Percentiles rank a stretch among this genome's conserved stretches.
phyloP scores from a whole-genome alignment of 2,329 filamentous ascomycete genomes.

The Epichloe glyceriae region DNA sequence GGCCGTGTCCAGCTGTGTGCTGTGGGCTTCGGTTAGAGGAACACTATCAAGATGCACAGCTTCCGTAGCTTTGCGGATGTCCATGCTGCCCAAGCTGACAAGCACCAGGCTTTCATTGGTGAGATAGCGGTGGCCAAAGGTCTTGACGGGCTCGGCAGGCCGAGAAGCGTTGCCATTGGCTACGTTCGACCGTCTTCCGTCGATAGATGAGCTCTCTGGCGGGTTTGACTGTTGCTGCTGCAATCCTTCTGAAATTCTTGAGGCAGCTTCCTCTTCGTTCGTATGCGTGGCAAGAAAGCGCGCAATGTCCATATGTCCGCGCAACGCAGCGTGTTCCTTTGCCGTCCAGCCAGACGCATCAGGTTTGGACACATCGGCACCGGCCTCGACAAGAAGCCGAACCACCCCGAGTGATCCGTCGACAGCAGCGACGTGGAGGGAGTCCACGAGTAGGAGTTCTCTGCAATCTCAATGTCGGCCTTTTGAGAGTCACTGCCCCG shows the following conservation, averaged over 20 bases:
- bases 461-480: slow-evolving; percentile 61
- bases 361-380: slow-evolving; percentile 57
- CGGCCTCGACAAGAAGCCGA: slow-evolving; percentile 63
- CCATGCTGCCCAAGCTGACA: slow-evolving; percentile 90
- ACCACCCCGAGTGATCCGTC: slow-evolving; percentile 71
- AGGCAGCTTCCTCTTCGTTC: slow-evolving; percentile 17
- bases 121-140: slow-evolving; percentile 91
- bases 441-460: slow-evolving; percentile 86
- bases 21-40: slow-evolving; percentile 75
- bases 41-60: slow-evolving; percentile 82
- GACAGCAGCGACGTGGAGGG: slow-evolving; percentile 83
- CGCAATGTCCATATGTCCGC: slow-evolving; percentile 78
- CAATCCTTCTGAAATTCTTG: slow-evolving; percentile 10
- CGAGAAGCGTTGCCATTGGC: slow-evolving; percentile 30
- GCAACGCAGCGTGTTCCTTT: slow-evolving; percentile 79
- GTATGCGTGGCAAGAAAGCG: slow-evolving; percentile 47
- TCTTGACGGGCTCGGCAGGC: slow-evolving; percentile 69
- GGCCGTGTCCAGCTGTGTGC: slow-evolving; percentile 87
- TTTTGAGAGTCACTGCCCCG: slow-evolving; percentile 57
- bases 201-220: slow-evolving; percentile 47
- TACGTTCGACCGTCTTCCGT: slow-evolving; percentile 43
- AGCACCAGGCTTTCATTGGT: slow-evolving; percentile 80
- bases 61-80: slow-evolving; percentile 68
- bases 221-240: slow-evolving; percentile 12
- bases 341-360: slow-evolving; percentile 92